Percentiles rank a stretch among this genome's conserved stretches.
Evolutionary conservation across 352 stramenopile genomes (phyloP).

Genomic region (Aphanomyces invadans): DNA sequence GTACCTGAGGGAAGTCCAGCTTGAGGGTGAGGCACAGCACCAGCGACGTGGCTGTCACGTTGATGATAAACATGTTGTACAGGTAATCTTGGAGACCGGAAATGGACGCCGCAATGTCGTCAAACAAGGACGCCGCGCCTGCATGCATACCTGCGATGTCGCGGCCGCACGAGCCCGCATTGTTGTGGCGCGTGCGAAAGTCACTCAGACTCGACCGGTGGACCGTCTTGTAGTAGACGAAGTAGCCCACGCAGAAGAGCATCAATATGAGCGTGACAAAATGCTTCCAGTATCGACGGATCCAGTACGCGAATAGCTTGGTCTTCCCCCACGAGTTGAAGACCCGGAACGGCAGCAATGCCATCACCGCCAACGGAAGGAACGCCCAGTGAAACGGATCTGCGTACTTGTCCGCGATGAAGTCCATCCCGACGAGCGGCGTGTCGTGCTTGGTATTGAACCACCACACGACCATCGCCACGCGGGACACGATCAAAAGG

Average conservation of each 20-base stretch:
- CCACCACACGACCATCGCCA: conserved; percentile 33
- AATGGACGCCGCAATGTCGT: conserved; percentile 36
- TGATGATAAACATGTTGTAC: conserved; percentile 50
- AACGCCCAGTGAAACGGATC: conserved; percentile 6
- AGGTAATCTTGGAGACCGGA: conserved; percentile 60
- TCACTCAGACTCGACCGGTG: conserved; percentile 39
- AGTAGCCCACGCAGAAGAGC: conserved; percentile 51
- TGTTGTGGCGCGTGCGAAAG: conserved; percentile 32
- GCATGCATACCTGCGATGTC: conserved; percentile 37
- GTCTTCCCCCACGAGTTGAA: conserved; percentile 24
- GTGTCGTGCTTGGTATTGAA: not conserved
- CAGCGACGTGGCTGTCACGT: conserved; percentile 46
- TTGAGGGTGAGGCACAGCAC: conserved; percentile 70
- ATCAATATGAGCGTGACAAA: conserved; percentile 57
- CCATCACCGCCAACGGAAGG: conserved; percentile 48
- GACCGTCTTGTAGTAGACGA: conserved; percentile 56
- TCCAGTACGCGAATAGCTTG: conserved; percentile 51
- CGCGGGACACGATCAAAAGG: conserved; percentile 2
- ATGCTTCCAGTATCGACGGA: conserved; percentile 64
- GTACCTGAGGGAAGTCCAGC: conserved; percentile 58
- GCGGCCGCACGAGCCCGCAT: conserved; percentile 39
- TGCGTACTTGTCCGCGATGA: conserved; percentile 5
- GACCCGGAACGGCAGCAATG: conserved; percentile 50
- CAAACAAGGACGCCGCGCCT: conserved; percentile 29
- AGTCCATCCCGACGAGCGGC: not conserved